Evolutionary conservation across 1,284 basidiomycete species (phyloP), one percentile per base, ranked within the genome.

Genomic region (Hymenochaete sp.): DNA sequence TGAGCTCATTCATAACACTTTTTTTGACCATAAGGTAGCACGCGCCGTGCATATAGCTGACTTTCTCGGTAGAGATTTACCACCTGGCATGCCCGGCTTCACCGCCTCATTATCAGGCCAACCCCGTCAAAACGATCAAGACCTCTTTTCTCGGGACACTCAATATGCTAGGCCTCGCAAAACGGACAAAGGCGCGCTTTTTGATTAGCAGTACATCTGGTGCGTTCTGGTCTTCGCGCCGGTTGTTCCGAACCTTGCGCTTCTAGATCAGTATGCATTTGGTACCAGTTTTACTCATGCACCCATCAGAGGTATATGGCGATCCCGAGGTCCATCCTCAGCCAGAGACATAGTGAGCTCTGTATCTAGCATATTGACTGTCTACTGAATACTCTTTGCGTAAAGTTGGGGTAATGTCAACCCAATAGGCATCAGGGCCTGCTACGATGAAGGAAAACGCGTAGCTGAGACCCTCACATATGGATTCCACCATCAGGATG

Each of bases 141-240:
- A 98, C 95, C 1, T 95, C 92, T 22, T 98, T 98, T 67, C 79
- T 93, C 75, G 95, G 95, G 39, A 93, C 93, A 5, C 70, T 95
- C 54, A 98, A 98, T 69, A 95, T 97, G 90, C 83, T 98, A 40
- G 95, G 91, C 49, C 76, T 98, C n/a, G 95, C 95, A 10, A 98
- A 97, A 67, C 87, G 93, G 50, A 92, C 86, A 44, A 97, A 97
- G 65, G 95, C 95, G 8, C 80, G 93, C 44, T 98, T 98, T 76
- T 71, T 98, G 53, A 93, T 98, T 55, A 83, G 84, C 50, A 93
- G 89, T 52, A 98, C 93, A 21, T 92, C 88, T 38, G 87, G 88
- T 86, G 57, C 49, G 70, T 18, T 5, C 33, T 25, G 38, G 6
- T 35, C n/a, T 13, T 40, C 9, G 18, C n/a, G n/a, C n/a, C n/a